phyloP scores from a whole-genome alignment of 257 asterid genomes.

The Solanum piurae region DNA sequence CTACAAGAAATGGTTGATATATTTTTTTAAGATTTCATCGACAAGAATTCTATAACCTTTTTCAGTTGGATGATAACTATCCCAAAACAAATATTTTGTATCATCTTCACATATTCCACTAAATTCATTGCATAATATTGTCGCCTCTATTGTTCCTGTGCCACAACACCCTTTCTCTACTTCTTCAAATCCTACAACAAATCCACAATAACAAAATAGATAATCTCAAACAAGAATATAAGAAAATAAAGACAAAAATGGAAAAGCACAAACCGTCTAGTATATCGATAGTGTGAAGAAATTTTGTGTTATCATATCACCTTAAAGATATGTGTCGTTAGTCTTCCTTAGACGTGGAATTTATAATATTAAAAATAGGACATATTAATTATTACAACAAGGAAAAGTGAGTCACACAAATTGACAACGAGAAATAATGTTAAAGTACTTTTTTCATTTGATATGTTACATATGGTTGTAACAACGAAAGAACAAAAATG shows the following conservation, averaged over 20 bases:
- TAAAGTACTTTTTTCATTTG: too few relatives aligned
- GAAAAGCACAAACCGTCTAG: not conserved
- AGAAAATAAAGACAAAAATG: not conserved
- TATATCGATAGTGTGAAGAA: too few relatives aligned
- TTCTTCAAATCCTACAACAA: slow-evolving; percentile 22
- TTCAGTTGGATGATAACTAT: slow-evolving; percentile 30
- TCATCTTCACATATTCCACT: slow-evolving; percentile 6
- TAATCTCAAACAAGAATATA: not conserved
- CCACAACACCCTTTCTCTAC: slow-evolving; percentile 33
- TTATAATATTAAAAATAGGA: too few relatives aligned
- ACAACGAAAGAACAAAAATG: too few relatives aligned
- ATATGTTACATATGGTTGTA: too few relatives aligned
- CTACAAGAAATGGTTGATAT: not conserved
- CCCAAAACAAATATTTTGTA: slow-evolving; percentile 23
- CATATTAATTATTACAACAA: too few relatives aligned
- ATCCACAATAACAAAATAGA: not conserved
- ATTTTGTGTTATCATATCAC: too few relatives aligned
- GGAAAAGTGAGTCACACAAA: too few relatives aligned
- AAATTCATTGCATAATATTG: slow-evolving; percentile 10
- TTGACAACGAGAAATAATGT: too few relatives aligned
- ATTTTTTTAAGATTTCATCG: not conserved
- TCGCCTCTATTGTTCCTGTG: slow-evolving; percentile 14
- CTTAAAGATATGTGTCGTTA: too few relatives aligned
- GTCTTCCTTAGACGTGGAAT: too few relatives aligned
- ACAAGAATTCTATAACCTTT: slow-evolving; percentile 16